Percentiles rank a stretch among this genome's conserved stretches.
Evolutionary conservation across 345 rosid species (phyloP).

Genomic region (Pelargonium nanum): DNA sequence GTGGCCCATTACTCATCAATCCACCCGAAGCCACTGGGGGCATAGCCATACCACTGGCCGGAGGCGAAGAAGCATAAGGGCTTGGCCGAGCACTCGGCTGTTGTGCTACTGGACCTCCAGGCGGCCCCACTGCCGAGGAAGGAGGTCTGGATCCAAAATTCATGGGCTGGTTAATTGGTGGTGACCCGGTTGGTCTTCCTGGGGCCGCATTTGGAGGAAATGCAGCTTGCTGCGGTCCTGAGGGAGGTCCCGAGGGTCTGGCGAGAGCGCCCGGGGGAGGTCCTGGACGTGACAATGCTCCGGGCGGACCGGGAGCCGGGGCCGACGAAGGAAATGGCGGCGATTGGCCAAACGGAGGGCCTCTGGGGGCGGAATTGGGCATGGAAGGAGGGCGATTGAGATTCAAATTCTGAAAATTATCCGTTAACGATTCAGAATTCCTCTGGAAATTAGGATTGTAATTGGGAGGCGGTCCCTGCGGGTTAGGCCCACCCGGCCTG

Average conservation of each 20-base stretch:
- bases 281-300: conserved; percentile 55
- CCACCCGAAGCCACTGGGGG: conserved; percentile 18
- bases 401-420: conserved; percentile 62
- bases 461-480: conserved; percentile 35
- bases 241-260: conserved; percentile 45
- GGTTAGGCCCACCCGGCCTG: conserved; percentile 31
- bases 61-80: conserved; percentile 31
- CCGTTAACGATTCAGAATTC: conserved; percentile 29
- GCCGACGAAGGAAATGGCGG: conserved; percentile 37
- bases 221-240: conserved; percentile 36
- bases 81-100: conserved; percentile 38
- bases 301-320: conserved; percentile 24
- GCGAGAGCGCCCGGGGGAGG: conserved; percentile 31
- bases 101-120: conserved; percentile 22
- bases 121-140: conserved; percentile 29
- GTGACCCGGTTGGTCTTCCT: conserved; percentile 47
- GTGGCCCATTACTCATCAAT: conserved; percentile 43
- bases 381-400: conserved; percentile 34
- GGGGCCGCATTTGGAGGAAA: conserved; percentile 34
- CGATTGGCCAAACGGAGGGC: conserved; percentile 52
- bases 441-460: conserved; percentile 36
- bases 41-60: conserved; percentile 21
- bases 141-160: conserved; percentile 55
- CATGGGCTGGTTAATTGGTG: conserved; percentile 39
- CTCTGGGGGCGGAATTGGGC: conserved; percentile 47